A percentile compares a stretch with the other conserved stretches of the same genome.
Conservation (phyloP, 495 filamentous ascomycete genomes). For the Xylaria cubensis region DNA sequence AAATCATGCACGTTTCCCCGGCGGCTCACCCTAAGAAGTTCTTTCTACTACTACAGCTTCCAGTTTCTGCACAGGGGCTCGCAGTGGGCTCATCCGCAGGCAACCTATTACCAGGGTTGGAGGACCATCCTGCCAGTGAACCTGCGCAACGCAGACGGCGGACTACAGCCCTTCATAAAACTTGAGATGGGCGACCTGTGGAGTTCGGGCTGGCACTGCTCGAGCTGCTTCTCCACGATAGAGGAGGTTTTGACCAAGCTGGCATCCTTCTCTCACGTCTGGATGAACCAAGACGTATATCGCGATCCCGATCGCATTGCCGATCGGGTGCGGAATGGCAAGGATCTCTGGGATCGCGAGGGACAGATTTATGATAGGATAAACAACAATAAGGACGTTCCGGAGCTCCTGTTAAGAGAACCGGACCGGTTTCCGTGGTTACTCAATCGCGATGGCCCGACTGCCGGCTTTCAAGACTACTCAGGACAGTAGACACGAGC, state of each 20-base stretch:
- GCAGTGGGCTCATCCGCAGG: conserved; percentile 64
- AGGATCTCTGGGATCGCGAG: conserved; percentile 58
- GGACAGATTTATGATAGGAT: conserved; percentile 53
- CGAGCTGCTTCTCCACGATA: conserved; percentile 58
- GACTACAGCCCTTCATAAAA: conserved; percentile 37
- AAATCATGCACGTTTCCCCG: conserved; percentile 58
- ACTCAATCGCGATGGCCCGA: conserved; percentile 45
- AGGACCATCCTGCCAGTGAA: conserved; percentile 57
- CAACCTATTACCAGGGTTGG: conserved; percentile 57
- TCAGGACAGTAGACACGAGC: conserved; percentile 14
- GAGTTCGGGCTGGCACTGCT: conserved; percentile 63
- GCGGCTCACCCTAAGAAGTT: conserved; percentile 57
- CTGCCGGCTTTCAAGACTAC: conserved; percentile 51
- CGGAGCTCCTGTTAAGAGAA: conserved; percentile 45
- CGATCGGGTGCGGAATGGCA: conserved; percentile 53
- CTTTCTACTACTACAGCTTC: conserved; percentile 65
- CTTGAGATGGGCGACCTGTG: conserved; percentile 50
- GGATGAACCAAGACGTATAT: conserved; percentile 51
- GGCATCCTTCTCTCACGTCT: conserved; percentile 56
- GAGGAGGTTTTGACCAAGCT: conserved; percentile 60
- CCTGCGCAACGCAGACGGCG: conserved; percentile 52
- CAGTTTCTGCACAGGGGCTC: conserved; percentile 57
- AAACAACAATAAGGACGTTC: conserved; percentile 53
- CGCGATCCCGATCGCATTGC: conserved; percentile 51
- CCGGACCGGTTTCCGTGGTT: conserved; percentile 46